Evolutionary conservation across 208 protist genomes (phyloP), one percentile per base, ranked within the genome.

Genomic region (Borovskyia barvae): DNA sequence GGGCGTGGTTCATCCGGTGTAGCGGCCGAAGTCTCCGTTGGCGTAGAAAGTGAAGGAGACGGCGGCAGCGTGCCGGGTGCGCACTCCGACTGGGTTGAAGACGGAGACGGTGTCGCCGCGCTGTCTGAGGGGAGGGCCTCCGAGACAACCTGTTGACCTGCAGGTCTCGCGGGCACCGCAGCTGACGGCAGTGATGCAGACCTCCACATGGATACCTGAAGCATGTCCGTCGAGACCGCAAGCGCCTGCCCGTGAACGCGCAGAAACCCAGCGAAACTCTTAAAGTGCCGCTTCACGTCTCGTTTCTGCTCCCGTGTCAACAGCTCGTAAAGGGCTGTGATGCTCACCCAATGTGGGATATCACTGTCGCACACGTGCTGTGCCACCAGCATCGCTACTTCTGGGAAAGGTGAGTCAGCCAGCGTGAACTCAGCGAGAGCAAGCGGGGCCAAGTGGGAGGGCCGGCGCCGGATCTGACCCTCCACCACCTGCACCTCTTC

Each of bases 201-300:
- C 43, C 89, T 76, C 86, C 89, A 95, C 73, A 81, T 80, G 51
- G 89, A 78, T 1, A 95, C 83, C 68, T 91, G 72, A 42, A 95
- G 51, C 77, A 93, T 88, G 67, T 95, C 89, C 48, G 66, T 72
- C 48, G 89, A 92, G 36, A 95, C 67, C 12, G 89, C 76, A 19
- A 95, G 48, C 17, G 85, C 66, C 7, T 61, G 52, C 14, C 89
- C 89, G 64, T 95, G 89, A 3, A 76, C 59, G 2, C 89, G 85
- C 48, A 95, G 57, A 64, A 95, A 95, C n/a, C 85, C 77, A 6
- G 85, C 83, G 41, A 95, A 91, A 51, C 85, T 93, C 41, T 77
- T 72, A 32, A 77, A 86, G 15, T 75, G 69, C 35, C 61, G 43
- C 66, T 91, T 91, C 43, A 95, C 56, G 37, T 70, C 43, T 3